phyloP scores from a whole-genome alignment of 257 asterid species.

The Salvia rosmarinus region DNA sequence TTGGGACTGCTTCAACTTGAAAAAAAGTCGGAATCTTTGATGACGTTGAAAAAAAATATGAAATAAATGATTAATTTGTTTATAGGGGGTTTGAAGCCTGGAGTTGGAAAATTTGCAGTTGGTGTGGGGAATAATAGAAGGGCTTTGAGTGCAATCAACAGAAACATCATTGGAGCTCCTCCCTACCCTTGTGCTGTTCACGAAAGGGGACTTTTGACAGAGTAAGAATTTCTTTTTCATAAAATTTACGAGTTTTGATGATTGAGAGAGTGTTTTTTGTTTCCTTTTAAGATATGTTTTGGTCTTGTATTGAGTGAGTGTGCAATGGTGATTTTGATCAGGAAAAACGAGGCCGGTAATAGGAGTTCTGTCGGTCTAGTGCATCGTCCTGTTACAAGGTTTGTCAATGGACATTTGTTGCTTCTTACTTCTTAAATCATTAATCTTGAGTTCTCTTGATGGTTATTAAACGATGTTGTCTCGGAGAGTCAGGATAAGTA shows the following conservation, averaged over 20 bases:
- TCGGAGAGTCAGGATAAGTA: background rate
- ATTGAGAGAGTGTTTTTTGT: background rate
- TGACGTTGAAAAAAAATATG: background rate
- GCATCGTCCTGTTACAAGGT: slow-evolving; percentile 87
- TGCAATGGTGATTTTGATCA: slow-evolving; percentile 39
- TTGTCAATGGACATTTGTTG: slow-evolving; percentile 21
- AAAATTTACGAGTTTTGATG: background rate
- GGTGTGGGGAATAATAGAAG: slow-evolving; percentile 58
- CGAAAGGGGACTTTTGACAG: slow-evolving; percentile 61
- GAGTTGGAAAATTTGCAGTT: slow-evolving; percentile 29
- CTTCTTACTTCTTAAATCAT: slow-evolving; percentile 7
- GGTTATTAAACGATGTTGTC: background rate
- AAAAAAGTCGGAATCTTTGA: slow-evolving; percentile 17
- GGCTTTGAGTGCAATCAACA: slow-evolving; percentile 70
- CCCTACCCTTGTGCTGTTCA: slow-evolving; percentile 60
- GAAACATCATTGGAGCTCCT: slow-evolving; percentile 61
- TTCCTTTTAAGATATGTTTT: background rate
- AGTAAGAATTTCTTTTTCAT: slow-evolving; percentile 54
- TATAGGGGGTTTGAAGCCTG: slow-evolving; percentile 52
- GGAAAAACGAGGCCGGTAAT: slow-evolving; percentile 47
- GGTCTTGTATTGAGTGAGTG: slow-evolving; percentile 8
- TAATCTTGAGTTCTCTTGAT: background rate
- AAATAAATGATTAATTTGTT: background rate
- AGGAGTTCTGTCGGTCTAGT: slow-evolving; percentile 51
- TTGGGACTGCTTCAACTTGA: background rate